These are phyloP conservation scores for Psilocybe mexicana DNA, from an alignment of 1,284 basidiomycete genomes.

Conservation along the genomic window DNA sequence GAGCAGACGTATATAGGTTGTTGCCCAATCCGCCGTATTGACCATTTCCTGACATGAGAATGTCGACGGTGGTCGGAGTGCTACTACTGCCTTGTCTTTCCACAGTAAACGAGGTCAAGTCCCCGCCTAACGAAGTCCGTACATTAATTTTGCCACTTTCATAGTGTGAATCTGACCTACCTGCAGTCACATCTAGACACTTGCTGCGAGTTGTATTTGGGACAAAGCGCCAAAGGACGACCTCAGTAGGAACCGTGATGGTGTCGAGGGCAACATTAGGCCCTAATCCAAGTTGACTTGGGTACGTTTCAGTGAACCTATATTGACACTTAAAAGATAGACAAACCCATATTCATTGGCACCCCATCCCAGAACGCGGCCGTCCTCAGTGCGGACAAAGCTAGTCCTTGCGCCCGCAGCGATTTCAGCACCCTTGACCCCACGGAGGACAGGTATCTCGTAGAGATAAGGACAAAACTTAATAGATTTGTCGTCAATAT, in stretches of 20 bases:
- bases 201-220: slow-evolving; percentile 54
- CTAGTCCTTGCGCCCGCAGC: slow-evolving; percentile 76
- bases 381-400: slow-evolving; percentile 68
- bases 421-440: slow-evolving; percentile 67
- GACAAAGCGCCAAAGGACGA: slow-evolving; percentile 67
- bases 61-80: slow-evolving; percentile 54
- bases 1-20: slow-evolving; percentile 72
- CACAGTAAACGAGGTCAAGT: slow-evolving; percentile 79
- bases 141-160: neutral
- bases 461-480: slow-evolving; percentile 75
- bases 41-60: slow-evolving; percentile 84
- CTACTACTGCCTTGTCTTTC: slow-evolving; percentile 49
- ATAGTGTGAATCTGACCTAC: slow-evolving; percentile 30
- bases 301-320: slow-evolving; percentile 6
- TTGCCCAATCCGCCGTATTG: slow-evolving; percentile 89
- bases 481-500: slow-evolving; percentile 52
- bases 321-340: neutral
- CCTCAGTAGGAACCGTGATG: slow-evolving; percentile 85
- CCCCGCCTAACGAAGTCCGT: slow-evolving; percentile 53
- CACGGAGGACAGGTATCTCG: slow-evolving; percentile 78
- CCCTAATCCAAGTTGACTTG: slow-evolving; percentile 84
- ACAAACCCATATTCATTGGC: slow-evolving; percentile 79
- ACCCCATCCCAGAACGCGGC: slow-evolving; percentile 87
- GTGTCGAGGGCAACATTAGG: slow-evolving; percentile 65
- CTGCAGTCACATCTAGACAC: slow-evolving; percentile 70